Evolutionary conservation across 2,329 filamentous ascomycete genomes (phyloP), one percentile per base, ranked within the genome.

Genomic region (Penicillium sp.): DNA sequence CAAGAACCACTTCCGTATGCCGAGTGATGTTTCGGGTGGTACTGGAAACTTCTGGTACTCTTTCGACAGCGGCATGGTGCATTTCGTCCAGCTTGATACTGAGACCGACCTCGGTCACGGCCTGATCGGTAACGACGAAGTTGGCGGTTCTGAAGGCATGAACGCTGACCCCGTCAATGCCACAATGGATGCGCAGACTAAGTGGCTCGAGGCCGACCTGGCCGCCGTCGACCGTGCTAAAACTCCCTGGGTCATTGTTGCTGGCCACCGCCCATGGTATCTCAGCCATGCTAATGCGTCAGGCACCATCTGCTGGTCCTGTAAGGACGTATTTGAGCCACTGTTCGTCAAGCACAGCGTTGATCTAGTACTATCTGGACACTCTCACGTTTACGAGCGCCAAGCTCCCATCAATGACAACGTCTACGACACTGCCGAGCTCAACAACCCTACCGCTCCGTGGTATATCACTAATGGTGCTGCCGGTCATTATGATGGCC

Each of bases 381-480:
- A 54, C 51, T 26, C 39, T 14, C 39, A 43, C 23, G 39, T 43
- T 19, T 43, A 43, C 23, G 39, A 43, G 24, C 48, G 33, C 36
- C 43, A 55, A 4, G 42, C 42, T 26, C 47, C 56, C 7, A 46
- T 59, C 16, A 42, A 42, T 7, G 46, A 56, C 42, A 36, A 21
- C 11, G 34, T 37, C 18, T 11, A 43, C 34, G 57, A 59, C 57
- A 57, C 60, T 9, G 54, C 52, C 6, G 62, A 52, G 11, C 51
- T 66, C 16, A 60, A 68, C 36, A 66, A 71, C 46, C 68, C 52
- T 13, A 54, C 19, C 1, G 47, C 60, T 6, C 65, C 68, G 3
- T 65, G 61, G 62, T 71, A 70, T 49, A 62, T 70, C 40, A 64
- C 57, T 24, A 69, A 63, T 39, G 67, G 63, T 26, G 68, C 63